phyloP scores from a whole-genome alignment of 306 rosid genomes.

The Cucurbita maxima region DNA sequence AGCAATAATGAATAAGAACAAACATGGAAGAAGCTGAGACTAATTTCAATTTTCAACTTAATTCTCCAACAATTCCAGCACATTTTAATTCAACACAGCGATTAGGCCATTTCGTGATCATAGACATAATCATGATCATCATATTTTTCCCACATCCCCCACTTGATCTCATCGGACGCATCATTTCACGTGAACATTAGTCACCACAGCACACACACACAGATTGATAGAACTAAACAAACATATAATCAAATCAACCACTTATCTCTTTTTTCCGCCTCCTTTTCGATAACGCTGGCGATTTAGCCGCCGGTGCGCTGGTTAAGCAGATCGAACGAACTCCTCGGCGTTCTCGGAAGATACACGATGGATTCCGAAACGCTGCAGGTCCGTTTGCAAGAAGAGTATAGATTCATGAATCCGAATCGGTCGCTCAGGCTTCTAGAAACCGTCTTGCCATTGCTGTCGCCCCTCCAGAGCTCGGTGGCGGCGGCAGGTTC shows the following conservation, averaged over 20 bases:
- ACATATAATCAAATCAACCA: background rate
- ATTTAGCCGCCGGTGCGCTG: slow-evolving; percentile 16
- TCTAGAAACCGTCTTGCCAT: slow-evolving; percentile 42
- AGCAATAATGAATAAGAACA: background rate
- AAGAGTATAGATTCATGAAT: slow-evolving; percentile 31
- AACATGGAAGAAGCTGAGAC: background rate
- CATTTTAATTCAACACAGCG: background rate
- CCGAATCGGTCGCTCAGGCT: slow-evolving; percentile 68
- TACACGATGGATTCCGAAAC: slow-evolving; percentile 57
- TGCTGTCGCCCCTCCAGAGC: slow-evolving; percentile 17
- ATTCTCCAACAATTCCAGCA: background rate
- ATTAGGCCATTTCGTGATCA: background rate
- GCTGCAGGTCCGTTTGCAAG: slow-evolving; percentile 65
- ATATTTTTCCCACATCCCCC: too few species aligned
- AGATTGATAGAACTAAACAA: background rate
- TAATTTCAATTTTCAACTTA: background rate
- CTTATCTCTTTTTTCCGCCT: background rate
- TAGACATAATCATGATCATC: background rate
- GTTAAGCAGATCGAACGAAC: slow-evolving; percentile 26
- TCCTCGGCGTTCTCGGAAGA: slow-evolving; percentile 46
- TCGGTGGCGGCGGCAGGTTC: slow-evolving; percentile 9
- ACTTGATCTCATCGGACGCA: too few species aligned
- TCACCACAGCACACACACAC: background rate
- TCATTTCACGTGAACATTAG: background rate
- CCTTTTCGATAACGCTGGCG: background rate